Base-by-base conservation (phyloP, 148 eudicot genomes). In the Fallopia convolvulus region DNA sequence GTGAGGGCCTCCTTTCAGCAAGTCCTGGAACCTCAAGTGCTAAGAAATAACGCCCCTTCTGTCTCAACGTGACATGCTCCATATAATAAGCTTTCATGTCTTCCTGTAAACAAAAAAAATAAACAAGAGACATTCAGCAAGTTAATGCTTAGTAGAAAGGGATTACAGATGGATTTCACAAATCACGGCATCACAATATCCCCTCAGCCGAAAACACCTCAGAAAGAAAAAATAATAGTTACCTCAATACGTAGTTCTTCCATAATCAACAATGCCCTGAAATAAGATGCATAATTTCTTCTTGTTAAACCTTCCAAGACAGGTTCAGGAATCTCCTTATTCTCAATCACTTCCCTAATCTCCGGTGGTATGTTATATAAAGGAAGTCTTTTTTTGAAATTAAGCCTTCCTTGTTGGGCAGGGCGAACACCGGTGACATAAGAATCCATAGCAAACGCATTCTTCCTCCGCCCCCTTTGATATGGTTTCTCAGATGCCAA, bases 201-300 rank as follows among this genome's bases (percentile, higher is more conserved):
- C n/a, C 48, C 52, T 8, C 33, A 14, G 23, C 13, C 33, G 3
- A 17, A 44, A 18, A 8, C 23, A 65, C 21, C 26, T 76, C 56
- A 15, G 13, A 33, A 56, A 46, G 40, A 61, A 0, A 70, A 41
- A 72, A 8, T 73, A 10, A n/a, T 49, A 76, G 17, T 79, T 77
- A 93, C 99, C 99, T 95, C 99, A 79, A 91, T 17, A 70, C 85
- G 89, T 20, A 95, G 80, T 75, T 95, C 99, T 82, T 95, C 99
- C 93, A 95, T 88, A 17, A 83, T 74, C 63, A 93, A 68, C 61
- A 95, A 82, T 46, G 91, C 79, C 75, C 74, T 83, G 68, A 91
- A 95, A 84, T 79, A 93, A 12, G 81, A 36, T 65, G 82, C 83
- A 81, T 95, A 90, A 66, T 89, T 95, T 49, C 40, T 75, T 79